phyloP scores from a whole-genome alignment of 495 filamentous ascomycete species.

The Lineolata rhizophorae region DNA sequence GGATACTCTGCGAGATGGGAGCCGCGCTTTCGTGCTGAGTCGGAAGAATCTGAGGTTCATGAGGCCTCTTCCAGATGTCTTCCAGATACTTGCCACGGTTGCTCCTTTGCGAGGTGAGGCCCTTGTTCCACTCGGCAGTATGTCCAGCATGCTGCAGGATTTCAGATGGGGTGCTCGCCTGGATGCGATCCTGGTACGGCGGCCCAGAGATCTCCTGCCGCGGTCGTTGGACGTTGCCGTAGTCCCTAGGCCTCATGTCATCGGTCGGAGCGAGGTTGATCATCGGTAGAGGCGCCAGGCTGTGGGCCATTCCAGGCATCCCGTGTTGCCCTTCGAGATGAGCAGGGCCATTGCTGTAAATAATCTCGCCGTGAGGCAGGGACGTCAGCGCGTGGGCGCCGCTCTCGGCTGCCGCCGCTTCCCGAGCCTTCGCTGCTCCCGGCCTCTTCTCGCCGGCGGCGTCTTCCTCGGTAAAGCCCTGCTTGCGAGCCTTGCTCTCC shows the following conservation, averaged over 20 bases:
- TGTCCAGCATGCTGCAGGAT: constrained; percentile 74
- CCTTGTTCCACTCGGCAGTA: constrained; percentile 76
- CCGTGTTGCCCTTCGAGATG: constrained; percentile 21
- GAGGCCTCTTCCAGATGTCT: constrained; percentile 54
- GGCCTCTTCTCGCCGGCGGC: constrained; percentile 91
- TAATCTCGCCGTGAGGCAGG: constrained; percentile 45
- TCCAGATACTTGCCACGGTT: constrained; percentile 56
- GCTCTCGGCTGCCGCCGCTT: constrained; percentile 41
- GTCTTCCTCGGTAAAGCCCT: constrained; percentile 96
- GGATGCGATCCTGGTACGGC: constrained; percentile 70
- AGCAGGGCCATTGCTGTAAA: constrained; percentile 46
- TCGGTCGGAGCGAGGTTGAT: constrained; percentile 60
- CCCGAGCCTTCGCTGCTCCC: constrained; percentile 70
- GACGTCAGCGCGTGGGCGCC: constrained; percentile 26
- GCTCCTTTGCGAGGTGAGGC: constrained; percentile 48
- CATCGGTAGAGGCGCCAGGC: constrained; percentile 56
- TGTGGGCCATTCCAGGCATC: constrained; percentile 21
- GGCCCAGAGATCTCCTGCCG: constrained; percentile 78
- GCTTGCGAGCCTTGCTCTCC: constrained; percentile 90
- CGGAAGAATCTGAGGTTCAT: constrained; percentile 29
- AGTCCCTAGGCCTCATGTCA: constrained; percentile 60
- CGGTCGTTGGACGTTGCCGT: constrained; percentile 61
- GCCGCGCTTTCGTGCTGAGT: constrained; percentile 1
- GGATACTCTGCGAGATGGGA: constrained; percentile 8
- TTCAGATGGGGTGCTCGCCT: constrained; percentile 58